phyloP scores from a whole-genome alignment of 2,329 filamentous ascomycete genomes.

The Cercospora zeae-maydis region DNA sequence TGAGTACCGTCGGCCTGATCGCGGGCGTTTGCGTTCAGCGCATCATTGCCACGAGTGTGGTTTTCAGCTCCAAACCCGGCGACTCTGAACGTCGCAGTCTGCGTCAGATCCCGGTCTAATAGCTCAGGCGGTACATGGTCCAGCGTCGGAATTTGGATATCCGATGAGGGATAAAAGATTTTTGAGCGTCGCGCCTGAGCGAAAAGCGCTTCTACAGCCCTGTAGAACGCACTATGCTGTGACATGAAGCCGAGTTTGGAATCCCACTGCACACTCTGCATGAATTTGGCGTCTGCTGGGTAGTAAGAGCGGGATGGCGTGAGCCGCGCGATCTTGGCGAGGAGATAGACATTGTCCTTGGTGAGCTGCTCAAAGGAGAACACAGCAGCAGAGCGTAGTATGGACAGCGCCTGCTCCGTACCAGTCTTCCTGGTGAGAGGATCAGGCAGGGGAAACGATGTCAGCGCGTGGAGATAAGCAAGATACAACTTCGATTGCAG shows the following conservation, averaged over 20 bases:
- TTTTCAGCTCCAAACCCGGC: conserved; percentile 36
- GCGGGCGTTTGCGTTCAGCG: conserved; percentile 21
- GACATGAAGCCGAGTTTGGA: conserved; percentile 32
- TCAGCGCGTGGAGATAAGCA: conserved; percentile 58
- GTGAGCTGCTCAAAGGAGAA: conserved; percentile 28
- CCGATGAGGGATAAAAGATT: conserved; percentile 3
- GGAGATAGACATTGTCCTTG: conserved; percentile 15
- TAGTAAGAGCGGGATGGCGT: conserved; percentile 45
- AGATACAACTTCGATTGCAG: conserved; percentile 33
- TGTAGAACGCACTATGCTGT: conserved; percentile 17
- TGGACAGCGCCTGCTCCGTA: conserved; percentile 50
- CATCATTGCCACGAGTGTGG: conserved; percentile 28
- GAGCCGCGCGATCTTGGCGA: conserved; percentile 32
- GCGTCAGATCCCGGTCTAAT: conserved; percentile 11
- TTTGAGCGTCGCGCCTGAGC: conserved; percentile 3
- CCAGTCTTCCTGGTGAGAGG: conserved; percentile 58
- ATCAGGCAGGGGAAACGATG: conserved; percentile 57
- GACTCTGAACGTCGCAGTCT: conserved; percentile 16
- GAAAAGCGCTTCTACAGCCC: conserved; percentile 10
- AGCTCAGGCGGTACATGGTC: neutral
- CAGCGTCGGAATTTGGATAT: neutral
- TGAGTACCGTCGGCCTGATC: conserved; percentile 10
- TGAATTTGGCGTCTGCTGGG: conserved; percentile 37
- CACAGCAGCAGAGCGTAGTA: conserved; percentile 23
- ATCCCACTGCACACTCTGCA: conserved; percentile 48